Conservation (phyloP, 2,329 filamentous ascomycete species). For the Colletotrichum somersetense region DNA sequence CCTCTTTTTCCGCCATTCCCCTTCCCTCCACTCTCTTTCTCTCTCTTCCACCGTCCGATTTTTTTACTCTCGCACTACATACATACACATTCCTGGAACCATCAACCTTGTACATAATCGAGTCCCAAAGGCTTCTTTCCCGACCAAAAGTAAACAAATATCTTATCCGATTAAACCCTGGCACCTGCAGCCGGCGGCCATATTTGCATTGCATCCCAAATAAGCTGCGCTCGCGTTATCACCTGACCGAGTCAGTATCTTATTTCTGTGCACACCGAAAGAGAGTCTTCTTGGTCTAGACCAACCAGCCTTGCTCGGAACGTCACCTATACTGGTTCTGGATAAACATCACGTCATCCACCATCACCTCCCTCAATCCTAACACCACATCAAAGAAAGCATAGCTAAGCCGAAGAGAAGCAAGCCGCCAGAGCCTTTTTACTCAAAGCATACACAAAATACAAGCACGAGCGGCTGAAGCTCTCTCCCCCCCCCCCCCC, state of each 20-base stretch:
- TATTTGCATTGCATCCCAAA: neutral
- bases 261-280: neutral
- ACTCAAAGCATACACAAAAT: neutral
- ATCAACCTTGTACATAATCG: constrained; percentile 14
- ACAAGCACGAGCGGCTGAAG: neutral
- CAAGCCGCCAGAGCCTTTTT: neutral
- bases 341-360: constrained; percentile 17
- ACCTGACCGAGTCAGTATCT: neutral
- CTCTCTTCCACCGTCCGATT: constrained; percentile 1
- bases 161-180: neutral
- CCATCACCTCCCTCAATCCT: constrained; percentile 3
- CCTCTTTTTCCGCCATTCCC: constrained; percentile 3
- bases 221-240: neutral
- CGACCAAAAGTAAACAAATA: neutral
- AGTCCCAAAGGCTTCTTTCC: neutral
- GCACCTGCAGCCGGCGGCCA: neutral
- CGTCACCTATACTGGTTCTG: neutral
- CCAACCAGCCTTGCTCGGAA: neutral
- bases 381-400: neutral
- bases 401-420: neutral
- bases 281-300: neutral
- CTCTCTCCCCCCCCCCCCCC: neutral
- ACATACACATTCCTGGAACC: neutral
- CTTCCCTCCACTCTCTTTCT: neutral
- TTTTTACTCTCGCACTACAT: neutral